Percentiles rank a stretch among this genome's conserved stretches.
Conservation (phyloP, 768 basidiomycete genomes). For the Atractiella rhizophila region DNA sequence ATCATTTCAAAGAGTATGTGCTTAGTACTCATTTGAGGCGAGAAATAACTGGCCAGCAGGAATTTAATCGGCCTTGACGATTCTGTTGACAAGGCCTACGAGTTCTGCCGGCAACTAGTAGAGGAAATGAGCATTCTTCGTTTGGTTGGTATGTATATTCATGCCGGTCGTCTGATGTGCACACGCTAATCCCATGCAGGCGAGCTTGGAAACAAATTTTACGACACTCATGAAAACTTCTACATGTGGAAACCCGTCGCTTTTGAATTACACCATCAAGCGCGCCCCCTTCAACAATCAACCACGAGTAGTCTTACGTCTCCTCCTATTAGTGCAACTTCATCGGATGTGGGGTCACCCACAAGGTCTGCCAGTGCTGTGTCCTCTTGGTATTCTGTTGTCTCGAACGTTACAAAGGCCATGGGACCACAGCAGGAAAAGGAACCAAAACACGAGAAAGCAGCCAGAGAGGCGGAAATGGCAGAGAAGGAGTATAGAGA, state of each 20-base stretch:
- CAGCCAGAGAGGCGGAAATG: slow-evolving; percentile 1
- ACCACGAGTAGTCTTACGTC: not conserved
- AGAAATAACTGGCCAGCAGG: too few relatives aligned
- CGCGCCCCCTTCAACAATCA: slow-evolving; percentile 1
- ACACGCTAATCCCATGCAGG: too few relatives aligned
- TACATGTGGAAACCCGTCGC: slow-evolving; percentile 4
- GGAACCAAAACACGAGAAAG: slow-evolving; percentile 4
- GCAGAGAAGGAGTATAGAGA: slow-evolving; percentile 4
- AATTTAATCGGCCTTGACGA: slow-evolving; percentile 5
- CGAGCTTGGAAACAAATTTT: slow-evolving; percentile 8
- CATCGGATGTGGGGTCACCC: not conserved
- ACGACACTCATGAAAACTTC: slow-evolving; percentile 4
- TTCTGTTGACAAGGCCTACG: slow-evolving; percentile 2
- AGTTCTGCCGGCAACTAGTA: slow-evolving; percentile 8
- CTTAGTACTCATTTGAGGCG: too few relatives aligned
- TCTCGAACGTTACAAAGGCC: too few relatives aligned
- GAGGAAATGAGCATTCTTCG: slow-evolving; percentile 6
- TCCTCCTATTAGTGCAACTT: not conserved
- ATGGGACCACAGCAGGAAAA: too few relatives aligned
- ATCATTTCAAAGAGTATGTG: slow-evolving; percentile 5
- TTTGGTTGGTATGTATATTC: too few relatives aligned
- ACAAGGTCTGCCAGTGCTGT: too few relatives aligned
- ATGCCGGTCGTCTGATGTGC: too few relatives aligned
- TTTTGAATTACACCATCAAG: slow-evolving; percentile 2
- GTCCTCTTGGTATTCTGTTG: too few relatives aligned